Base-by-base conservation (phyloP, 2,329 filamentous ascomycete genomes). In the Eurotiales sp. region DNA sequence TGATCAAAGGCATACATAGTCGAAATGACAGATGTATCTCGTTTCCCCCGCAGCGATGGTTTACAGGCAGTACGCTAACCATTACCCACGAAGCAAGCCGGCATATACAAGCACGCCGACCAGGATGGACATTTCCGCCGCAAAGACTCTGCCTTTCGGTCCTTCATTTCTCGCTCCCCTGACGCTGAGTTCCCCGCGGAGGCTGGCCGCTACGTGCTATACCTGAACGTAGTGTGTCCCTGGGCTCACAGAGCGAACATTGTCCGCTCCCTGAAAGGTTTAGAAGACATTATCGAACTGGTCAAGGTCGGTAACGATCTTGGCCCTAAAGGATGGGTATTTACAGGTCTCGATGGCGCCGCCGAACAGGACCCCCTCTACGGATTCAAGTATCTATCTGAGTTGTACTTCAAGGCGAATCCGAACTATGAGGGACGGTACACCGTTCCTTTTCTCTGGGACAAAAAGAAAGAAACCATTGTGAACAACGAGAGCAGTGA, bases 401-500 rank as follows among this genome's bases (percentile, higher is more conserved):
- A 95, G 44, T 72, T 95, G 40, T 95, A 95, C 74, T 85, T 88
- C 65, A 80, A 82, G 59, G 81, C 80, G 17, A 80, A 90, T 59
- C 77, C 81, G 1, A 70, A 82, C 29, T 95, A 90, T 61, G 64
- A 73, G 8, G 89, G 86, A 1, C 80, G 89, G 12, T 92, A 88
- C 68, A 95, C 89, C 0, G 89, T 95, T 6, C 90, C 90, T 0
- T 83, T 87, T 21, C 76, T 95, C 46, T 95, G 87, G 73, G 89
- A 95, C 72, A 89, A 83, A 72, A 84, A 86, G 73, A 72, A 76
- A 49, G 79, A 83, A 62, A 81, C 77, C 8, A 91, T 95, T 61
- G 88, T 95, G 56, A 92, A 80, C 77, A 95, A 95, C 60, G 90
- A 95, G 77, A 90, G 86, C 67, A 86, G 83, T 59, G 90, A 95